phyloP scores from a whole-genome alignment of 176 grass and related monocot genomes.

The Aegilops longissima region DNA sequence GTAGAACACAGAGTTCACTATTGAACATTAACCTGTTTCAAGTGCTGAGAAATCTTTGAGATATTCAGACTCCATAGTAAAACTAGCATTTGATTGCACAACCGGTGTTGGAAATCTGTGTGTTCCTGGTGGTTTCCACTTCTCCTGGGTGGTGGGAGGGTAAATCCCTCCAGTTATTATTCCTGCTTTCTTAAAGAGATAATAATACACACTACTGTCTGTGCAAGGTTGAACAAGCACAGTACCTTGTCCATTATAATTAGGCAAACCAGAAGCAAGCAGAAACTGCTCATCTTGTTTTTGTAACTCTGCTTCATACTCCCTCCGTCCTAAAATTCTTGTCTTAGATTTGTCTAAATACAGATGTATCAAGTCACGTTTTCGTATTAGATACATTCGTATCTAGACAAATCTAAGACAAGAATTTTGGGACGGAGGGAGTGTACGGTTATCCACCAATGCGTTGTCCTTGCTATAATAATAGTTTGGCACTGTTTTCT shows the following conservation, averaged over 20 bases:
- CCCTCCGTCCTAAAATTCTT: too few relatives aligned
- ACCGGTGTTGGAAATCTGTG: conserved; percentile 1
- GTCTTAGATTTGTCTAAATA: too few relatives aligned
- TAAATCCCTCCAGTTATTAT: neutral
- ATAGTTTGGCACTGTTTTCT: neutral
- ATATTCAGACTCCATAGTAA: neutral
- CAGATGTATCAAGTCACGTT: too few relatives aligned
- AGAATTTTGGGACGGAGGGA: too few relatives aligned
- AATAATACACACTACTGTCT: neutral
- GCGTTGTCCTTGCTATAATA: neutral
- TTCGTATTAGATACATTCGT: too few relatives aligned
- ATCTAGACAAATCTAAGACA: too few relatives aligned
- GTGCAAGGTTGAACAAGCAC: neutral
- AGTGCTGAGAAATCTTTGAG: neutral
- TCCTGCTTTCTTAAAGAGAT: neutral
- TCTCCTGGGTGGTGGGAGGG: neutral
- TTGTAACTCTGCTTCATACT: neutral
- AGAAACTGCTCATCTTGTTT: neutral
- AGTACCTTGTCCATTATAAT: conserved; percentile 3
- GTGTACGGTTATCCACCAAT: neutral
- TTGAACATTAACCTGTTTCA: neutral
- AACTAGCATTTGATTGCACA: conserved; percentile 1
- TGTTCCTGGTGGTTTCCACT: neutral
- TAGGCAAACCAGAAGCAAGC: neutral
- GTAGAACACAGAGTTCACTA: neutral